Base-by-base conservation (phyloP, 2,329 filamentous ascomycete genomes). In the Trichocomaceae sp. region DNA sequence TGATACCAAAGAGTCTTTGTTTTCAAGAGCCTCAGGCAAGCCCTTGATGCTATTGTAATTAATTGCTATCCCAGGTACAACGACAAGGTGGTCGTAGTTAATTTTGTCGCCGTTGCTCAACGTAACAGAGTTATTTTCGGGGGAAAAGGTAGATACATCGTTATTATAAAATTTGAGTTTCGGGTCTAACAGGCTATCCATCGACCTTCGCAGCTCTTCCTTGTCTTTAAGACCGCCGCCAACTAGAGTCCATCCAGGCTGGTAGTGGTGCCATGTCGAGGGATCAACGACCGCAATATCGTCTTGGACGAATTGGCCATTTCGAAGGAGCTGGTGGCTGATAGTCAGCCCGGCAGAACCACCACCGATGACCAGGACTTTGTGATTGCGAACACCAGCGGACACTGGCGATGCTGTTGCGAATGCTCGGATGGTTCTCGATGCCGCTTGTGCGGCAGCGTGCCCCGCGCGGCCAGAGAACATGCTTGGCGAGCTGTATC, bases 171-270 rank as follows among this genome's bases (percentile, higher is more conserved):
- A 77, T 62, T 80, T 80, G 58, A 87, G 68, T 62, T 83, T 83
- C n/a, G 79, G 66, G 60, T 85, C 77, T 7, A 86, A 67, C 48
- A 86, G 64, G 47, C 69, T 70, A 4, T 71, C 62, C 39, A 85
- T 64, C 1, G 78, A 78, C 54, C 71, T 68, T 47, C 77, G 76
- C 54, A 86, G 69, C 22, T 84, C 77, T 59, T 84, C 73, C 64
- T 83, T 83, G 47, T 73, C 77, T 68, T 86, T 86, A 39, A 87
- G 74, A 3, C 84, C 84, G 39, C 81, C 83, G 44, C 83, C 84
- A 2, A 86, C 84, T 1, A 87, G 74, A 1, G 84, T 87, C 83
- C 83, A 87, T 52, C 84, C 84, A 1, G 84, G 83, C 66, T 87
- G 84, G 65, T 86, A 87, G 70, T 87, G 77, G 64, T 87, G 83